Conservation (phyloP, 257 asterid species). For the Hygrophila difformis region DNA sequence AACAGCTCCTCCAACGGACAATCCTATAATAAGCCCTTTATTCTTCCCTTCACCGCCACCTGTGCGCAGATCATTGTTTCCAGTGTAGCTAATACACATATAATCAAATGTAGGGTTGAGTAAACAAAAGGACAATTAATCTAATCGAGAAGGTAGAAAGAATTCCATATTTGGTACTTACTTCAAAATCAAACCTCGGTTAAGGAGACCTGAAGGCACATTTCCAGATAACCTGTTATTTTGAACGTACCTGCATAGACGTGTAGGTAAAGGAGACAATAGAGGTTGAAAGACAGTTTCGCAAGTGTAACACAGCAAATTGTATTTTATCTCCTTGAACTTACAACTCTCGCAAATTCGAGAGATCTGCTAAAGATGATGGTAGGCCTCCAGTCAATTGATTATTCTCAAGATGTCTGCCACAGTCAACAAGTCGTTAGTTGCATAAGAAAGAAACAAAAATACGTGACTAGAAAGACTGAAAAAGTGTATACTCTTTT, state of each 20-base stretch:
- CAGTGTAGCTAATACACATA: conserved; percentile 57
- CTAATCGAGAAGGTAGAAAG: too few relatives aligned
- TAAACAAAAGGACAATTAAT: not conserved
- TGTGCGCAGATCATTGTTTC: conserved; percentile 46
- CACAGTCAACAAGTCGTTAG: conserved; percentile 7
- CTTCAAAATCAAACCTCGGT: conserved; percentile 57
- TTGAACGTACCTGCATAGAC: conserved; percentile 89
- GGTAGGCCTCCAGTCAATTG: conserved; percentile 69
- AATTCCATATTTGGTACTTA: too few relatives aligned
- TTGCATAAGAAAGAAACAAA: not conserved
- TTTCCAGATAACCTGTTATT: conserved; percentile 65
- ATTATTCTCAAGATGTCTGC: conserved; percentile 88
- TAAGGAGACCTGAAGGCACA: conserved; percentile 60
- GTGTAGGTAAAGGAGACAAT: too few relatives aligned
- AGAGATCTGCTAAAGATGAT: conserved; percentile 47
- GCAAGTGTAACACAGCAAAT: too few relatives aligned
- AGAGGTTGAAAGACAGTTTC: too few relatives aligned
- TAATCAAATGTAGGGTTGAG: conserved; percentile 6
- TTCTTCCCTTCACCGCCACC: conserved; percentile 29
- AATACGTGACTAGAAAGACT: not conserved
- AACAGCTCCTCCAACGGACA: conserved; percentile 65
- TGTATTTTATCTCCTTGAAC: conserved; percentile 21
- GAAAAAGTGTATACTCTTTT: conserved; percentile 16
- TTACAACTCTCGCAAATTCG: conserved; percentile 82
- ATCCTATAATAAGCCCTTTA: conserved; percentile 63